phyloP scores from a whole-genome alignment of 768 basidiomycete genomes.

The Tulasnella sp. region DNA sequence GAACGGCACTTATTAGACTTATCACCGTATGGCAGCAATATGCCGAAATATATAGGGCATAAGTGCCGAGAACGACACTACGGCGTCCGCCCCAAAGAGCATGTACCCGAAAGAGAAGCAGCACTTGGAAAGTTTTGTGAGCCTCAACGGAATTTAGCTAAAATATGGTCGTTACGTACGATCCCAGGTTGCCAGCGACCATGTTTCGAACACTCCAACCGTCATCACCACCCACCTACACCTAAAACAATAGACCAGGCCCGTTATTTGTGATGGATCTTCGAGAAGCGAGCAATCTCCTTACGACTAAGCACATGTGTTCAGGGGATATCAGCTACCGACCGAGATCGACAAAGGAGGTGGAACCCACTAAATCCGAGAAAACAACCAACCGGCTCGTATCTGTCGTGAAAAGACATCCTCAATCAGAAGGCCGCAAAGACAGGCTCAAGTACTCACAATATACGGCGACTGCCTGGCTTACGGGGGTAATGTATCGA shows the following conservation, averaged over 20 bases:
- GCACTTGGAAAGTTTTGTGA: background rate
- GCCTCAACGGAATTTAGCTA: background rate
- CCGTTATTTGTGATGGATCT: background rate
- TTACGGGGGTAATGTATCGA: background rate
- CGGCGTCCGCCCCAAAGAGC: background rate
- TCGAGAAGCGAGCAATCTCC: background rate
- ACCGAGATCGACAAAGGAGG: background rate
- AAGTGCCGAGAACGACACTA: background rate
- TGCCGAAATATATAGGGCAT: background rate
- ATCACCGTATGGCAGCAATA: background rate
- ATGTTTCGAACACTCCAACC: background rate
- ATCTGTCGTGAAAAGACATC: background rate
- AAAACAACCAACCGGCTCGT: background rate
- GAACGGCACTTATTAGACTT: background rate
- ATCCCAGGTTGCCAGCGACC: background rate
- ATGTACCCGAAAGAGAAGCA: background rate
- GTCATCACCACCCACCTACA: background rate
- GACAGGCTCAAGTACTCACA: background rate
- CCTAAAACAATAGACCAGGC: background rate
- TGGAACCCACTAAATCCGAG: background rate
- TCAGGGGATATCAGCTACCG: background rate
- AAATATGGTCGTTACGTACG: background rate
- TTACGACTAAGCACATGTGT: background rate
- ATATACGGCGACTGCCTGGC: background rate
- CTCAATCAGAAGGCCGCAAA: background rate